phyloP scores from a whole-genome alignment of 1,284 basidiomycete genomes.

The Trichosporon sp. region DNA sequence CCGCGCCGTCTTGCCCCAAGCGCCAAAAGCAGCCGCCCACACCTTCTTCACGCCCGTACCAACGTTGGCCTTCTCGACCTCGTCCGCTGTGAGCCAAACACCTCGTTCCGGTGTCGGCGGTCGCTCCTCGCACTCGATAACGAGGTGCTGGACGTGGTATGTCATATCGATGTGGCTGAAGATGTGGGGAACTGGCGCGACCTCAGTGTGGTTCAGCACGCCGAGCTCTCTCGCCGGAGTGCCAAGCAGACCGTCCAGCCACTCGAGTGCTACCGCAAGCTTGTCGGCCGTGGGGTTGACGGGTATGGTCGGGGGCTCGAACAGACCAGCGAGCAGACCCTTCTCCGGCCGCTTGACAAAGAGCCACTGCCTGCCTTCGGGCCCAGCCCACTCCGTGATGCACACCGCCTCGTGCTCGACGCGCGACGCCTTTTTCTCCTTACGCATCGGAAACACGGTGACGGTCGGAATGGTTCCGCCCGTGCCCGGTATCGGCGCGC shows the following conservation, averaged over 20 bases:
- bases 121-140: conserved; percentile 25
- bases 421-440: conserved; percentile 76
- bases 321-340: conserved; percentile 83
- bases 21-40: conserved; percentile 50
- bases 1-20: conserved; percentile 41
- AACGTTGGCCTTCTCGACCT: conserved; percentile 48
- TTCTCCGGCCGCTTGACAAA: conserved; percentile 78
- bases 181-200: conserved; percentile 65
- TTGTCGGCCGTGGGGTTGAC: conserved; percentile 29
- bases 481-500: conserved; percentile 64
- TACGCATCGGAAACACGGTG: conserved; percentile 83
- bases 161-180: conserved; percentile 92
- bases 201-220: neutral
- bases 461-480: conserved; percentile 56
- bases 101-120: neutral
- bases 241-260: conserved; percentile 4
- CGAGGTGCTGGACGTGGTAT: conserved; percentile 65
- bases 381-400: conserved; percentile 73
- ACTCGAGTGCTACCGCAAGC: conserved; percentile 21
- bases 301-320: conserved; percentile 52
- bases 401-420: conserved; percentile 84
- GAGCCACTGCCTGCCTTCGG: conserved; percentile 62
- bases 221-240: neutral
- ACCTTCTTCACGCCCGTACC: conserved; percentile 57
- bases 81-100: conserved; percentile 43